Conservation (phyloP, 352 stramenopile genomes). For the Blastocystis sp. region DNA sequence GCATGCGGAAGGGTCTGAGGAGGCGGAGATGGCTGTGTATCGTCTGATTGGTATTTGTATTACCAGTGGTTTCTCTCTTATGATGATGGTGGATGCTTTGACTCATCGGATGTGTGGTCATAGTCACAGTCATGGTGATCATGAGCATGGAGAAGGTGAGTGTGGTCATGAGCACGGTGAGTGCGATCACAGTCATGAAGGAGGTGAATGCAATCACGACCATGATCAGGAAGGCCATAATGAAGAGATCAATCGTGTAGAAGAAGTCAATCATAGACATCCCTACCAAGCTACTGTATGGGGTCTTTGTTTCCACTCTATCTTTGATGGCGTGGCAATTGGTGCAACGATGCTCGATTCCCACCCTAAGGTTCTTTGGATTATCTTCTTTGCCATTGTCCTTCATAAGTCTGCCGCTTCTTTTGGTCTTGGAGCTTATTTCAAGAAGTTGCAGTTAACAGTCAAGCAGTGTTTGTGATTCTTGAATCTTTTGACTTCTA, state of each 20-base stretch:
- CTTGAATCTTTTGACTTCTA: not conserved
- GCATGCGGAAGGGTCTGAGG: not conserved
- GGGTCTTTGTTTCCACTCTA: conserved; percentile 62
- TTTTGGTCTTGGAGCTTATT: conserved; percentile 61
- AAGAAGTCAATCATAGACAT: conserved; percentile 16
- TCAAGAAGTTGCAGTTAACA: conserved; percentile 58
- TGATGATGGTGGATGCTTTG: conserved; percentile 58
- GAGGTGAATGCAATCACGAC: not conserved
- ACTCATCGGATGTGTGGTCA: conserved; percentile 49
- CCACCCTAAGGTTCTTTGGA: conserved; percentile 40
- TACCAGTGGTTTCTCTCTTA: conserved; percentile 53
- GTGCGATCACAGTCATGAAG: not conserved
- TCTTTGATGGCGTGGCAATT: conserved; percentile 62
- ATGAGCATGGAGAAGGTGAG: conserved; percentile 53
- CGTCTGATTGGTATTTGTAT: conserved; percentile 63
- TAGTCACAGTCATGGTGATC: conserved; percentile 41
- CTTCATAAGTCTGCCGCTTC: conserved; percentile 53
- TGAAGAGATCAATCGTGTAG: not conserved
- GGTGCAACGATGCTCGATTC: conserved; percentile 54
- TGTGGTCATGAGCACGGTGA: conserved; percentile 38
- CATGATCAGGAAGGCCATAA: not conserved
- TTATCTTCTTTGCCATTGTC: conserved; percentile 60
- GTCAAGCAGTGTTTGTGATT: conserved; percentile 29
- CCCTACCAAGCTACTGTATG: conserved; percentile 58
- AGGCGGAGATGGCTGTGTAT: conserved; percentile 39